A percentile compares a stretch with the other conserved stretches of the same genome.
These are phyloP conservation scores for Jamesozyma piceae DNA, from an alignment of 805 yeast species.

Conservation along the genomic window DNA sequence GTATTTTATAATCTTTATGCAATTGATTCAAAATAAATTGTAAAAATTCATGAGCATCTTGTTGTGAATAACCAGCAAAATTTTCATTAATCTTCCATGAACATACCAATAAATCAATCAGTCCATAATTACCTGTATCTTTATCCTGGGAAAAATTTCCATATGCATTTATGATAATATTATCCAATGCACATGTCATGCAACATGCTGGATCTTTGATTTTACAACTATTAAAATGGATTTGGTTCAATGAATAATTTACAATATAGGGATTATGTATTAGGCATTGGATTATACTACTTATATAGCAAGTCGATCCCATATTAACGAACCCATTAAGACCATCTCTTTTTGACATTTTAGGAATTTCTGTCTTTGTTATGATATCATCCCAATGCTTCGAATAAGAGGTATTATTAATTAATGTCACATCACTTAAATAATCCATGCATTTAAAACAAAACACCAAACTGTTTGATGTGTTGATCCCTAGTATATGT, in stretches of 20 bases:
- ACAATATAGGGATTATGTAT: constrained; percentile 85
- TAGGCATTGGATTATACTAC: constrained; percentile 80
- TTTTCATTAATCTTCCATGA: constrained; percentile 80
- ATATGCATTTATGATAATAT: constrained; percentile 65
- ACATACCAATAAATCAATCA: constrained; percentile 69
- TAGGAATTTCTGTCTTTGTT: constrained; percentile 17
- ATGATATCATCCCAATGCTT: constrained; percentile 23
- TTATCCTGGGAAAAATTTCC: constrained; percentile 26
- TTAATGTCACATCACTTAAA: constrained; percentile 43
- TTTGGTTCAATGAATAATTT: constrained; percentile 53
- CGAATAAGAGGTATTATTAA: constrained; percentile 15
- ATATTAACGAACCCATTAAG: constrained; percentile 81
- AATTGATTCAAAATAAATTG: constrained; percentile 82
- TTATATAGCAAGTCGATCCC: constrained; percentile 97
- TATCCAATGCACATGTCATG: constrained; percentile 77
- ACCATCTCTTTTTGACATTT: constrained; percentile 56
- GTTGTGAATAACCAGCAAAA: constrained; percentile 92
- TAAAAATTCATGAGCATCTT: constrained; percentile 97
- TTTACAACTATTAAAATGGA: constrained; percentile 24
- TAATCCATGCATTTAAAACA: constrained; percentile 76
- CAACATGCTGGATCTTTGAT: constrained; percentile 36
- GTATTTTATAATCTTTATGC: constrained; percentile 38
- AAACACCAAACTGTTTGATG: constrained; percentile 56
- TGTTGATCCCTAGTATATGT: constrained; percentile 59
- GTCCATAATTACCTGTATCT: constrained; percentile 41